These are phyloP conservation scores for Jatropha podagrica DNA, from an alignment of 441 rosid genomes.

Conservation along the genomic window DNA sequence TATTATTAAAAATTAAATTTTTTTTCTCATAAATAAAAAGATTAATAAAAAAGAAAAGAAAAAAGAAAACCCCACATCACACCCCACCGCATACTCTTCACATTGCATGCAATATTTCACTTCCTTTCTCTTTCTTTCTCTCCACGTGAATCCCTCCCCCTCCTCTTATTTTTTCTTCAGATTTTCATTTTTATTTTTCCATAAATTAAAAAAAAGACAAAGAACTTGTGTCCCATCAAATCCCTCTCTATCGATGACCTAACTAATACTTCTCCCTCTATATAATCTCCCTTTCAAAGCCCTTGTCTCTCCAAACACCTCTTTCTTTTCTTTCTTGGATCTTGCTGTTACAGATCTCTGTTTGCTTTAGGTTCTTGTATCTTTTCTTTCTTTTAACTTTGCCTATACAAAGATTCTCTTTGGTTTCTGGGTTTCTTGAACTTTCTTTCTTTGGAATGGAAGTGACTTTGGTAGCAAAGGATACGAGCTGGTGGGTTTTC, in stretches of 20 bases:
- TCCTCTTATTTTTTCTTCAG: neutral
- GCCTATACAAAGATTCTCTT: too few relatives aligned
- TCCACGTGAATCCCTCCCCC: constrained; percentile 12
- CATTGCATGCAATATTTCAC: neutral
- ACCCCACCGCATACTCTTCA: neutral
- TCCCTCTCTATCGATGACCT: neutral
- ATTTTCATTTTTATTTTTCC: neutral
- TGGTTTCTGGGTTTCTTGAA: neutral
- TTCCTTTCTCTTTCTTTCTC: neutral
- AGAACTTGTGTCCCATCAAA: neutral
- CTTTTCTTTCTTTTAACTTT: neutral
- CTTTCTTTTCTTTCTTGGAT: neutral
- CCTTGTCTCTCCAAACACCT: neutral
- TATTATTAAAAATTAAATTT: too few relatives aligned
- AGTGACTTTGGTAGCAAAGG: constrained; percentile 33
- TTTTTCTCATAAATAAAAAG: too few relatives aligned
- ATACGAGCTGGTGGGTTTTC: constrained; percentile 49
- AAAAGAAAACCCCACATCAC: neutral
- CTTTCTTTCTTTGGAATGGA: constrained; percentile 14
- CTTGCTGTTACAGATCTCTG: neutral
- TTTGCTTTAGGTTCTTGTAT: neutral
- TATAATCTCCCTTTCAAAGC: neutral
- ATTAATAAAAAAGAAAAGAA: neutral
- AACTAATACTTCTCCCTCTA: neutral
- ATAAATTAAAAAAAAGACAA: too few relatives aligned